These are phyloP conservation scores for Leucoagaricus sp. DNA, from an alignment of 1,284 basidiomycete genomes.

Conservation along the genomic window DNA sequence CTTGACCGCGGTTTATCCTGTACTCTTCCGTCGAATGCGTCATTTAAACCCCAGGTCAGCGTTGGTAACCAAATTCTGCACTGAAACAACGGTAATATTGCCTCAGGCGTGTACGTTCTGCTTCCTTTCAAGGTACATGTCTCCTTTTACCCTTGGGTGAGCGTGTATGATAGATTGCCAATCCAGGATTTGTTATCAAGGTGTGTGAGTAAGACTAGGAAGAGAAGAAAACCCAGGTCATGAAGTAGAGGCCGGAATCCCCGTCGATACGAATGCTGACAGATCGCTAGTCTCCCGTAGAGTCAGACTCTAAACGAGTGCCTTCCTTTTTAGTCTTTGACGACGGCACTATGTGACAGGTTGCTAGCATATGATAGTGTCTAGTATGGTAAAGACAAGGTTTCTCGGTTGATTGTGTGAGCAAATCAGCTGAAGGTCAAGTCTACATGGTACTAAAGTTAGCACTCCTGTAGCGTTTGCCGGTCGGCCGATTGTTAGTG, in stretches of 20 bases:
- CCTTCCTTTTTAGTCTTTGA: no score
- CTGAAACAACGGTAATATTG: constrained; percentile 8
- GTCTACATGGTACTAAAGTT: no score
- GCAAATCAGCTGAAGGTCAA: no score
- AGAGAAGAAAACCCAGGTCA: not conserved
- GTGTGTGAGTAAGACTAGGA: not conserved
- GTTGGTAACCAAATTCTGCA: not conserved
- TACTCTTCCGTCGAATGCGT: constrained; percentile 13
- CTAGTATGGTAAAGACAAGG: no score
- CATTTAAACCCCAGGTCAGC: constrained; percentile 6
- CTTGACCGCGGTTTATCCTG: constrained; percentile 17
- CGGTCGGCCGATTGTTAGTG: no score
- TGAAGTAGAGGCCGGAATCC: not conserved
- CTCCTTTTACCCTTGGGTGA: constrained; percentile 1
- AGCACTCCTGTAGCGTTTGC: no score
- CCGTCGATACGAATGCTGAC: not conserved
- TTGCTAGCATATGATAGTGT: no score
- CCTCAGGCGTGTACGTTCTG: constrained; percentile 15
- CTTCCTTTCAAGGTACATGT: constrained; percentile 17
- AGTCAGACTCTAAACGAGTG: no score
- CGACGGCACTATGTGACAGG: no score
- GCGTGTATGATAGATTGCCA: constrained; percentile 13
- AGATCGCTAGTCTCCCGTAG: not conserved
- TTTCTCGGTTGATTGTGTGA: no score
- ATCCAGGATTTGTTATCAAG: not conserved